Evolutionary conservation across 2,329 filamentous ascomycete species (phyloP).

Genomic region (Monosporascus sp.): DNA sequence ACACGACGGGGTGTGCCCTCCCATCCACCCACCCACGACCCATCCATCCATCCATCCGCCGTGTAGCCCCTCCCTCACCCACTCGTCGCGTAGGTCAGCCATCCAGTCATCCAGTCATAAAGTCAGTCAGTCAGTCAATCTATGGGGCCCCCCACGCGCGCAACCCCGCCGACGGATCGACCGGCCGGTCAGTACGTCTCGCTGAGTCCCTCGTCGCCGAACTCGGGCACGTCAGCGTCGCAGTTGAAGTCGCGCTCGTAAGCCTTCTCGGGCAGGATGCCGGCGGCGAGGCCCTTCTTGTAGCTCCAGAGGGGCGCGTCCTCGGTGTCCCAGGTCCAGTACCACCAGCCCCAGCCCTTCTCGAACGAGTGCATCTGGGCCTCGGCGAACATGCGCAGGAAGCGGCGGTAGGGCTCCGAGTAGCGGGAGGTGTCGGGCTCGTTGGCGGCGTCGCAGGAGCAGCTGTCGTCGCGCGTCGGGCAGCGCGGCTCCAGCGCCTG

Average conservation of each 20-base stretch:
- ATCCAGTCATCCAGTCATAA: too few relatives aligned
- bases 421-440: constrained; percentile 48
- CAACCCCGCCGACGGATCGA: not conserved
- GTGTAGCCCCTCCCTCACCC: too few relatives aligned
- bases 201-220: constrained; percentile 37
- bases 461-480: constrained; percentile 60
- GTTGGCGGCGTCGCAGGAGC: constrained; percentile 73
- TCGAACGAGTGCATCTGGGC: constrained; percentile 96
- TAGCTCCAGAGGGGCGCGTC: constrained; percentile 87
- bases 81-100: too few relatives aligned
- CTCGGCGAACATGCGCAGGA: constrained; percentile 84
- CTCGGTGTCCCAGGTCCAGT: constrained; percentile 98
- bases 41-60: too few relatives aligned
- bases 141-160: too few relatives aligned
- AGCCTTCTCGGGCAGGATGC: constrained; percentile 73
- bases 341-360: constrained; percentile 94
- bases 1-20: too few relatives aligned
- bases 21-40: too few relatives aligned
- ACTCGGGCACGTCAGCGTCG: constrained; percentile 50
- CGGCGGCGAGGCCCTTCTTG: constrained; percentile 69
- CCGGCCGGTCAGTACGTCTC: constrained; percentile 42
- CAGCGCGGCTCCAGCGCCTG: constrained; percentile 69
- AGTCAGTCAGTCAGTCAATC: too few relatives aligned
- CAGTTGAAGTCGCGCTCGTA: constrained; percentile 69
- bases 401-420: constrained; percentile 58